phyloP scores from a whole-genome alignment of 2,329 filamentous ascomycete species.

The Neonectria neomacrospora region DNA sequence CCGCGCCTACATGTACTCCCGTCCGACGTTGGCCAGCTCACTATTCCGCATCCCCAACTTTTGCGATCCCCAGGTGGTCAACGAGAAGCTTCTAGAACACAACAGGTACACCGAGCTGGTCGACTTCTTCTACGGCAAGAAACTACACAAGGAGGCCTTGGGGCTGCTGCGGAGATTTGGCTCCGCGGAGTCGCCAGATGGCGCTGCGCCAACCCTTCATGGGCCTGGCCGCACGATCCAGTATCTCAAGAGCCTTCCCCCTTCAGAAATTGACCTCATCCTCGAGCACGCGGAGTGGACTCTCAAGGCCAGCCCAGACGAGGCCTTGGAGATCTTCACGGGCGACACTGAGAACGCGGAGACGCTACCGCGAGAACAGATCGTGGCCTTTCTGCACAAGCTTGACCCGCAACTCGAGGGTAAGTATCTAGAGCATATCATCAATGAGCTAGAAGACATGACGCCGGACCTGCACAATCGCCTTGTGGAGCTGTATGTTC shows the following conservation, averaged over 20 bases:
- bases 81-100: slow-evolving; percentile 89
- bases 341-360: slow-evolving; percentile 96
- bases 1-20: slow-evolving; percentile 92
- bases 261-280: slow-evolving; percentile 89
- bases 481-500: slow-evolving; percentile 76
- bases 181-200: slow-evolving; percentile 62
- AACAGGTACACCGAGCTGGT: slow-evolving; percentile 92
- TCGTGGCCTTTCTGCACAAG: slow-evolving; percentile 77
- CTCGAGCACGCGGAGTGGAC: slow-evolving; percentile 94
- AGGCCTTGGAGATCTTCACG: slow-evolving; percentile 93
- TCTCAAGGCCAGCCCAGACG: slow-evolving; percentile 73
- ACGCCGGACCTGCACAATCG: slow-evolving; percentile 89
- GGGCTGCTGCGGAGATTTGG: slow-evolving; percentile 87
- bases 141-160: slow-evolving; percentile 86
- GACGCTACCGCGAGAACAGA: slow-evolving; percentile 79
- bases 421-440: slow-evolving; percentile 89
- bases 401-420: slow-evolving; percentile 79
- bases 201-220: slow-evolving; percentile 68
- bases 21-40: slow-evolving; percentile 84
- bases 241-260: slow-evolving; percentile 89
- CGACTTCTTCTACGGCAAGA: slow-evolving; percentile 98
- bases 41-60: slow-evolving; percentile 97
- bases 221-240: slow-evolving; percentile 86
- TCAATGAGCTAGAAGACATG: slow-evolving; percentile 84
- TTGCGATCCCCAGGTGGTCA: slow-evolving; percentile 94